Evolutionary conservation across 1,139 yeast species (phyloP).

Genomic region (Spathaspora sp.): DNA sequence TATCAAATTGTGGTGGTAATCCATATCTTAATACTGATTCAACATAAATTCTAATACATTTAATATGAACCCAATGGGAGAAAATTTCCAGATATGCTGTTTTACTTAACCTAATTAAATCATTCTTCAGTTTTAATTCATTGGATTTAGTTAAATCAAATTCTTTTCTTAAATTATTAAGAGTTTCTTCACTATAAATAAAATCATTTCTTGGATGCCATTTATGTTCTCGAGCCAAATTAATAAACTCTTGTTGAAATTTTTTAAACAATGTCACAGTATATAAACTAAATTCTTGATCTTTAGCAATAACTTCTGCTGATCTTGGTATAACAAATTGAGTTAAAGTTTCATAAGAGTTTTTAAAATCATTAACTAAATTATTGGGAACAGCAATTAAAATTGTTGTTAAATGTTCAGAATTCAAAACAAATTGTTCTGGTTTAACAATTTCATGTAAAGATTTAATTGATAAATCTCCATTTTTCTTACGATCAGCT

Average conservation of each 20-base stretch:
- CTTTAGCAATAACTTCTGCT: conserved; percentile 68
- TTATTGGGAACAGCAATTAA: conserved; percentile 83
- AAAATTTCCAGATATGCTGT: conserved; percentile 87
- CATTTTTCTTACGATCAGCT: conserved; percentile 89
- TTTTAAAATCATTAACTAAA: conserved; percentile 57
- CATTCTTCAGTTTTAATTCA: conserved; percentile 75
- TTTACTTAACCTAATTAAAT: conserved; percentile 75
- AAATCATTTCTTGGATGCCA: conserved; percentile 91
- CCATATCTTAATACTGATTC: conserved; percentile 89
- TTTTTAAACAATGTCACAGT: conserved; percentile 85
- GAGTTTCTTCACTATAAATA: conserved; percentile 75
- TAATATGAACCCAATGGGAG: conserved; percentile 86
- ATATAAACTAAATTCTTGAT: conserved; percentile 71
- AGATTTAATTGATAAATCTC: conserved; percentile 88
- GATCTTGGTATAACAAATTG: conserved; percentile 90
- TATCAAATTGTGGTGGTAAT: conserved; percentile 86
- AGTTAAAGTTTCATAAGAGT: conserved; percentile 71
- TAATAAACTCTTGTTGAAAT: conserved; percentile 65
- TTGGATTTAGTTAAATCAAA: conserved; percentile 70
- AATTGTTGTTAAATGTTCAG: conserved; percentile 82
- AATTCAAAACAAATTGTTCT: conserved; percentile 77
- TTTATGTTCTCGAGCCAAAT: conserved; percentile 77
- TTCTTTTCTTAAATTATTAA: conserved; percentile 74
- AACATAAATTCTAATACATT: conserved; percentile 55
- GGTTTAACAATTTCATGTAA: conserved; percentile 86